Evolutionary conservation across 2,329 filamentous ascomycete species (phyloP).

Genomic region (Penicillium polonicum): DNA sequence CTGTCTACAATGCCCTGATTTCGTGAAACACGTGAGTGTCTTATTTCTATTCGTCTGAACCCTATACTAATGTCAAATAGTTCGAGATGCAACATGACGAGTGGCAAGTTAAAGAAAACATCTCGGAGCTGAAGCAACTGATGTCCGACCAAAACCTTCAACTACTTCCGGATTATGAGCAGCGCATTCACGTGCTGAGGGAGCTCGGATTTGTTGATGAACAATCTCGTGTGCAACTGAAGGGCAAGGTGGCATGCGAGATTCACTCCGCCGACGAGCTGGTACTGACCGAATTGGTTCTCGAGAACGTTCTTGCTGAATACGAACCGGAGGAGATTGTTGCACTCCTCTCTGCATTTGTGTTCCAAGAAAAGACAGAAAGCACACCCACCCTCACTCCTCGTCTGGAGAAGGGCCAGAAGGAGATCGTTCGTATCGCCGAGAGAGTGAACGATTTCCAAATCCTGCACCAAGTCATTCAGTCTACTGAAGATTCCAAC

Average conservation of each 20-base stretch:
- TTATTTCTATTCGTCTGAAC: neutral
- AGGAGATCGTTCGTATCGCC: slow-evolving; percentile 83
- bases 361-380: slow-evolving; percentile 96
- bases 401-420: slow-evolving; percentile 75
- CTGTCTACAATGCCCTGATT: slow-evolving; percentile 70
- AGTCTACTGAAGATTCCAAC: slow-evolving; percentile 84
- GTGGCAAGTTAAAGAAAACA: slow-evolving; percentile 94
- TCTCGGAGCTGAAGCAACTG: slow-evolving; percentile 77
- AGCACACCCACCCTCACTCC: slow-evolving; percentile 76
- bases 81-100: slow-evolving; percentile 96
- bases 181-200: slow-evolving; percentile 86
- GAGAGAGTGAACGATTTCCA: slow-evolving; percentile 92
- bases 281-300: slow-evolving; percentile 89
- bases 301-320: slow-evolving; percentile 93
- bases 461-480: slow-evolving; percentile 85
- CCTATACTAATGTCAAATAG: slow-evolving; percentile 43
- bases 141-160: slow-evolving; percentile 97
- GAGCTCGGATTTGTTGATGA: slow-evolving; percentile 91
- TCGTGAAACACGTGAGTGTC: slow-evolving; percentile 78
- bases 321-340: slow-evolving; percentile 97
- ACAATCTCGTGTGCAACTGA: slow-evolving; percentile 82
- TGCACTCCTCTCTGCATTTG: slow-evolving; percentile 86
- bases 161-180: slow-evolving; percentile 92
- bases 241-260: slow-evolving; percentile 97
- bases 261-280: slow-evolving; percentile 96